Conservation (phyloP, 768 basidiomycete species). For the Termitomyces sp. region DNA sequence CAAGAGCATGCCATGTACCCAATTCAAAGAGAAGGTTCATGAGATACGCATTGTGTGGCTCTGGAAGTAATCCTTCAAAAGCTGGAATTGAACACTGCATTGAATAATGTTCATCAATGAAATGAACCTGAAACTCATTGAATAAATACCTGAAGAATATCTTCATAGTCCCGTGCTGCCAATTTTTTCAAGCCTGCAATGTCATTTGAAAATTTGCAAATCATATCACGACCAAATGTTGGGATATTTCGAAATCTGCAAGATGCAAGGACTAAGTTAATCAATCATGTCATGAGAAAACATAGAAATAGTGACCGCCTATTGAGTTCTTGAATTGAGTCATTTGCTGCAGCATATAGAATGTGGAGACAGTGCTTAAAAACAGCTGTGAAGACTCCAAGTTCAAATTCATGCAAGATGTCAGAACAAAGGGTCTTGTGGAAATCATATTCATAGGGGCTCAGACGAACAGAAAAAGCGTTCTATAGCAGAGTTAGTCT, state of each 20-base stretch:
- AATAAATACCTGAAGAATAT: not conserved
- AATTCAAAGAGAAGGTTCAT: conserved; percentile 20
- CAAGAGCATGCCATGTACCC: conserved; percentile 25
- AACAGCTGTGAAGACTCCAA: conserved; percentile 23
- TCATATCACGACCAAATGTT: not conserved
- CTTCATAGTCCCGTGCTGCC: not conserved
- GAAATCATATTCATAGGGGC: not conserved
- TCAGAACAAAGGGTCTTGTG: conserved; percentile 21
- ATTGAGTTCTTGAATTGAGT: no score
- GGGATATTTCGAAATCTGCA: not conserved
- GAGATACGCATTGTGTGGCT: conserved; percentile 18
- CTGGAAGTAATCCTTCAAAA: conserved; percentile 4
- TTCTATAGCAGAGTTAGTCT: not conserved
- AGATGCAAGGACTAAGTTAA: conserved; percentile 4
- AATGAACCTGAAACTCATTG: not conserved
- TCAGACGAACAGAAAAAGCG: conserved; percentile 3
- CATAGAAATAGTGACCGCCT: not conserved
- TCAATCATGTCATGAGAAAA: not conserved
- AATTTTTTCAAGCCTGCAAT: not conserved
- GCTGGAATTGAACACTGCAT: conserved; percentile 1
- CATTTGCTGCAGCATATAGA: no score
- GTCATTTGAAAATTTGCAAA: not conserved
- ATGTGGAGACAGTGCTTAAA: conserved; percentile 25
- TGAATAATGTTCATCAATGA: not conserved
- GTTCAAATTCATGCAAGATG: conserved; percentile 27